phyloP scores from a whole-genome alignment of 2,329 filamentous ascomycete species.

The Lachnellula cervina region DNA sequence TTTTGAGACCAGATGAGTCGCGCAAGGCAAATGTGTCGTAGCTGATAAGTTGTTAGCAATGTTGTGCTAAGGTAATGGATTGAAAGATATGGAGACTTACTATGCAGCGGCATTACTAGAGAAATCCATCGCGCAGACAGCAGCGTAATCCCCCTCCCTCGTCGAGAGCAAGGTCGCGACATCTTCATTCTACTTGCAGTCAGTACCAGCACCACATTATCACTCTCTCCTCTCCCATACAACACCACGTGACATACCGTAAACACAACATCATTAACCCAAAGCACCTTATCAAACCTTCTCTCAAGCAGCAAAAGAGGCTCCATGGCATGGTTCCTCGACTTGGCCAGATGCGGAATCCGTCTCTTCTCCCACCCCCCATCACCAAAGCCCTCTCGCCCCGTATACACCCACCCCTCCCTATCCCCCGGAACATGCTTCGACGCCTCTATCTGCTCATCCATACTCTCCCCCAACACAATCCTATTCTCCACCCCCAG shows the following conservation, averaged over 20 bases:
- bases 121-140: slow-evolving; percentile 59
- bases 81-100: slow-evolving; percentile 1
- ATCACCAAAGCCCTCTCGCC: slow-evolving; percentile 37
- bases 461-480: slow-evolving; percentile 12
- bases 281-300: slow-evolving; percentile 52
- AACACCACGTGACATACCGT: slow-evolving; percentile 37
- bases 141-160: slow-evolving; percentile 53
- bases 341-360: slow-evolving; percentile 62
- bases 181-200: slow-evolving; percentile 44
- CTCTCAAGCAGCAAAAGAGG: slow-evolving; percentile 8
- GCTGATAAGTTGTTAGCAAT: neutral
- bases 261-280: slow-evolving; percentile 61
- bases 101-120: slow-evolving; percentile 41
- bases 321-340: slow-evolving; percentile 58
- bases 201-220: neutral
- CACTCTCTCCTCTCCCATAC: neutral
- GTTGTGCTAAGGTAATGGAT: neutral
- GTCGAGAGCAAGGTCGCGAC: slow-evolving; percentile 52
- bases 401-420: slow-evolving; percentile 60
- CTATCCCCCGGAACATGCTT: slow-evolving; percentile 14
- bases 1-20: slow-evolving; percentile 46
- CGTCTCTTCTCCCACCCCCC: slow-evolving; percentile 39
- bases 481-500: slow-evolving; percentile 40
- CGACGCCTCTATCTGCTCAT: slow-evolving; percentile 15
- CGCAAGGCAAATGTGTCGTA: slow-evolving; percentile 62